A percentile compares a stretch with the other conserved stretches of the same genome.
These are phyloP conservation scores for Flammula alnicola DNA, from an alignment of 1,284 basidiomycete species.

Conservation along the genomic window DNA sequence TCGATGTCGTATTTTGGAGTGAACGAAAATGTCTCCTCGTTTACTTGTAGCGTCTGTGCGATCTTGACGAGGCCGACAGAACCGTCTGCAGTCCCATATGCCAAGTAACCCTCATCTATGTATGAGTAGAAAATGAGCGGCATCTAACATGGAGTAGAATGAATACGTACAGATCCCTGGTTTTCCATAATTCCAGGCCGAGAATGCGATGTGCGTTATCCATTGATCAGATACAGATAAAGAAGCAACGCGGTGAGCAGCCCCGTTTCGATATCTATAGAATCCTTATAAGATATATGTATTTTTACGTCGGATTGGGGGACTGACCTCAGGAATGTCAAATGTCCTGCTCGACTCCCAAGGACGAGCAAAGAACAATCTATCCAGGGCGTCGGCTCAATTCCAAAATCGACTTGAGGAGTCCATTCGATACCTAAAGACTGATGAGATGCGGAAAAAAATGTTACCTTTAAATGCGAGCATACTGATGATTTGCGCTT, in stretches of 20 bases:
- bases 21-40: conserved; percentile 31
- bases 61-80: conserved; percentile 57
- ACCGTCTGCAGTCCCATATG: conserved; percentile 64
- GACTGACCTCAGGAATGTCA: conserved; percentile 62
- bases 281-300: neutral
- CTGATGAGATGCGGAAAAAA: neutral
- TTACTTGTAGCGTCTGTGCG: conserved; percentile 46
- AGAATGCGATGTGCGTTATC: conserved; percentile 63
- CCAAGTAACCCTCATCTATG: conserved; percentile 58
- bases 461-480: conserved; percentile 4
- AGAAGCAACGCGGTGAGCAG: conserved; percentile 35
- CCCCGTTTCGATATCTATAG: conserved; percentile 30
- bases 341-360: conserved; percentile 65
- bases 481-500: conserved; percentile 50
- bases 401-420: conserved; percentile 55
- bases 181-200: conserved; percentile 48
- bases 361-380: conserved; percentile 77
- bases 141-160: neutral
- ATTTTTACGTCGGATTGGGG: neutral
- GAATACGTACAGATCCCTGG: conserved; percentile 43
- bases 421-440: conserved; percentile 70
- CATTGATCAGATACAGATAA: conserved; percentile 48
- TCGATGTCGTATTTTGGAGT: conserved; percentile 38
- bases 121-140: neutral
- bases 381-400: conserved; percentile 58